Evolutionary conservation across 805 yeast species (phyloP).

Genomic region (Cephaloascus fragrans): DNA sequence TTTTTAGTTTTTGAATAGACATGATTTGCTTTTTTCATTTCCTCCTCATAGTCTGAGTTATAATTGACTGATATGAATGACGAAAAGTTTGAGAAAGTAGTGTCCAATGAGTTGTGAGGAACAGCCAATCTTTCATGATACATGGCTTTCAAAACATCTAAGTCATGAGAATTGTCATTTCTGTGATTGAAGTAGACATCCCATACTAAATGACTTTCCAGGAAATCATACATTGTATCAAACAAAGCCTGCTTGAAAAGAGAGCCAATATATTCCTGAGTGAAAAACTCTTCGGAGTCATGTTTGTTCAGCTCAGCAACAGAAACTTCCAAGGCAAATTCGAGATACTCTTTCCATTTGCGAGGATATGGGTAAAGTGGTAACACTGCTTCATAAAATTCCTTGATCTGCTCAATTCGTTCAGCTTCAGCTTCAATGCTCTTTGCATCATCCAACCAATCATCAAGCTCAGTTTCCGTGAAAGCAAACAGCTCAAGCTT

Average conservation of each 20-base stretch:
- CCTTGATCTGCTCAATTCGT: constrained; percentile 3
- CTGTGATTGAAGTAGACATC: constrained; percentile 3
- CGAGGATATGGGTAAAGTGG: constrained; percentile 12
- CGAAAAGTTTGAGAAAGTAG: constrained; percentile 29
- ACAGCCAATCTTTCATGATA: constrained; percentile 19
- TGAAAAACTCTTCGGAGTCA: background rate
- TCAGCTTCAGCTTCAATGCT: constrained; percentile 4
- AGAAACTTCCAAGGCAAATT: constrained; percentile 4
- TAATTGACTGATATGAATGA: constrained; percentile 22
- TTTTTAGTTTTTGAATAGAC: constrained; percentile 18
- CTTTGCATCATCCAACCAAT: background rate
- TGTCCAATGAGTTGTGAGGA: constrained; percentile 32
- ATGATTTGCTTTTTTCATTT: constrained; percentile 26
- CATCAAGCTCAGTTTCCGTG: background rate
- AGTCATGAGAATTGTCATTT: constrained; percentile 2
- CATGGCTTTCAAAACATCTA: constrained; percentile 9
- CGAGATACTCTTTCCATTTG: constrained; percentile 13
- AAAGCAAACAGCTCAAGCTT: constrained; percentile 2
- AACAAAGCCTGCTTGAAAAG: constrained; percentile 12
- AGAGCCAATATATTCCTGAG: constrained; percentile 1
- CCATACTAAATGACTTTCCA: constrained; percentile 13
- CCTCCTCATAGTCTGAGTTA: constrained; percentile 17
- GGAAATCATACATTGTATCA: constrained; percentile 16
- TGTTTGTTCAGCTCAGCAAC: constrained; percentile 2
- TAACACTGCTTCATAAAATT: constrained; percentile 9